Conservation (phyloP, 768 basidiomycete genomes). For the Lentinula detonsa region DNA sequence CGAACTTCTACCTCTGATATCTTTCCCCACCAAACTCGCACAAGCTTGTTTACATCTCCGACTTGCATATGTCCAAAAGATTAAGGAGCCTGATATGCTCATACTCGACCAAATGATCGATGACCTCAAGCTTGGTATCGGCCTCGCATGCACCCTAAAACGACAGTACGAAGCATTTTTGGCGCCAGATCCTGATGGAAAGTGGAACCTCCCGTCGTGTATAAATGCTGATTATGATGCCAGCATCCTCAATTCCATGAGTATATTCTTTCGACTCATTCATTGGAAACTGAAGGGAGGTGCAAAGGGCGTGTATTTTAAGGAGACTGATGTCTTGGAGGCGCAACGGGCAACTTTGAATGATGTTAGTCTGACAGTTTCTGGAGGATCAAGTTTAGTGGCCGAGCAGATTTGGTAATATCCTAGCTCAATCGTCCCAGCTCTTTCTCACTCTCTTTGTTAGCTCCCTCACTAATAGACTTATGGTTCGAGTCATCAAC, state of each 20-base stretch:
- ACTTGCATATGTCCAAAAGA: constrained; percentile 81
- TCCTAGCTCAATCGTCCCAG: neutral
- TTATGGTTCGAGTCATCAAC: constrained; percentile 88
- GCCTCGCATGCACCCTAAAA: constrained; percentile 91
- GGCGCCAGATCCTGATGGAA: constrained; percentile 76
- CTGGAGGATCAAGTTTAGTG: constrained; percentile 83
- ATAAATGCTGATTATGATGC: constrained; percentile 87
- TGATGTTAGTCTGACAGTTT: constrained; percentile 82
- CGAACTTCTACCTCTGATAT: constrained; percentile 85
- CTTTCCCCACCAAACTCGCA: constrained; percentile 94
- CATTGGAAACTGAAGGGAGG: constrained; percentile 96
- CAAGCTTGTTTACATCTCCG: constrained; percentile 88
- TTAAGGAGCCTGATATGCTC: constrained; percentile 82
- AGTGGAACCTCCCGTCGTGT: constrained; percentile 87
- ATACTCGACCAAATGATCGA: constrained; percentile 94
- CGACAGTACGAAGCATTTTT: constrained; percentile 91
- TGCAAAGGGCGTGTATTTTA: constrained; percentile 89
- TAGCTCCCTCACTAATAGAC: constrained; percentile 89
- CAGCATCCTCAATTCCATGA: constrained; percentile 81
- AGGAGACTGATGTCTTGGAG: constrained; percentile 97
- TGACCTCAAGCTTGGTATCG: constrained; percentile 86
- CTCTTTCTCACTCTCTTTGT: neutral
- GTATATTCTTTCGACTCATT: constrained; percentile 88
- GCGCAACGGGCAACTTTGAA: constrained; percentile 94
- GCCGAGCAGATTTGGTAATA: constrained; percentile 93